Evolutionary conservation across 2,329 filamentous ascomycete species (phyloP).

Genomic region (Polytolypa hystricis): DNA sequence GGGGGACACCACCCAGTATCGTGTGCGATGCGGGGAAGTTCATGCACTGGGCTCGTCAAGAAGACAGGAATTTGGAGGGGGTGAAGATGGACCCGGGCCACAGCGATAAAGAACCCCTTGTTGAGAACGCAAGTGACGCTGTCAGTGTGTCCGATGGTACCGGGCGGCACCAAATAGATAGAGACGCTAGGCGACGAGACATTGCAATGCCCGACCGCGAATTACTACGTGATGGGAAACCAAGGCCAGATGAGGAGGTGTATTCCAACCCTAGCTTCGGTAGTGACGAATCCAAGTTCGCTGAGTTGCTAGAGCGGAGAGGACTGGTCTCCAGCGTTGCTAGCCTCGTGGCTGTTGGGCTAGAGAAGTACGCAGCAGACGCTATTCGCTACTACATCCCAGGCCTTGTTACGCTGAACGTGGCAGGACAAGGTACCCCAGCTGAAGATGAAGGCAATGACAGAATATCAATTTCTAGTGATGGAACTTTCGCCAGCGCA

Average conservation of each 20-base stretch:
- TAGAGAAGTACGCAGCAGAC: constrained; percentile 35
- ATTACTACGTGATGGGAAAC: background rate
- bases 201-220: background rate
- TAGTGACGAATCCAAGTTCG: background rate
- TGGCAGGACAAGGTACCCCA: background rate
- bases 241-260: background rate
- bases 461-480: constrained; percentile 14
- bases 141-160: too few species aligned
- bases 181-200: too few species aligned
- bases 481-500: constrained; percentile 20
- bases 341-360: constrained; percentile 21
- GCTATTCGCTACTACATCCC: constrained; percentile 40
- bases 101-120: background rate
- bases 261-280: background rate
- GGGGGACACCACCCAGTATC: constrained; percentile 72
- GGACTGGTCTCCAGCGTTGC: constrained; percentile 28
- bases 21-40: constrained; percentile 71
- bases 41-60: constrained; percentile 59
- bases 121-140: too few species aligned
- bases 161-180: background rate
- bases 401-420: constrained; percentile 10
- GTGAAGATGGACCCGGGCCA: constrained; percentile 10
- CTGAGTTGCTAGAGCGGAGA: constrained; percentile 14
- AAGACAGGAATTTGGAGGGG: constrained; percentile 30
- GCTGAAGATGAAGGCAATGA: background rate